These are phyloP conservation scores for Auricularia cornea DNA, from an alignment of 768 basidiomycete genomes.

Conservation along the genomic window DNA sequence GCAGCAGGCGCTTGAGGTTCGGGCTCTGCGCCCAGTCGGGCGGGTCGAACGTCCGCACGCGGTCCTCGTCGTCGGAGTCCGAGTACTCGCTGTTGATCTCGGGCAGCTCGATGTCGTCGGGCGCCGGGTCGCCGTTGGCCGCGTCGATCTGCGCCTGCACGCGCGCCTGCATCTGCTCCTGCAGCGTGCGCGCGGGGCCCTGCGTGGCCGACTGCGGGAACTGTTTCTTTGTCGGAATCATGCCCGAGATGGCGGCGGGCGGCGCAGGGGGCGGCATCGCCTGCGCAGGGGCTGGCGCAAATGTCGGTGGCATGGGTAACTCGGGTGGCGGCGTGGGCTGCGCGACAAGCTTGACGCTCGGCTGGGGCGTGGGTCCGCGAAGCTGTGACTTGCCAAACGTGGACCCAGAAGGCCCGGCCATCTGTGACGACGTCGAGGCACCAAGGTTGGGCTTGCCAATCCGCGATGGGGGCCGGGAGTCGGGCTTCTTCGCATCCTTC, in stretches of 20 bases:
- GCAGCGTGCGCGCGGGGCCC: conserved; percentile 19
- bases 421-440: conserved; percentile 10
- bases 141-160: conserved; percentile 8
- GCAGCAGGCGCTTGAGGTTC: conserved; percentile 67
- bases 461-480: conserved; percentile 16
- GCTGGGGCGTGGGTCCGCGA: background rate
- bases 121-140: conserved; percentile 28
- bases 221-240: conserved; percentile 5
- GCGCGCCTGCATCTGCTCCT: conserved; percentile 53
- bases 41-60: conserved; percentile 60
- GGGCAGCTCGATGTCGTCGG: conserved; percentile 67
- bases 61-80: conserved; percentile 87
- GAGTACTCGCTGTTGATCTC: conserved; percentile 98
- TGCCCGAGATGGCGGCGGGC: conserved; percentile 13
- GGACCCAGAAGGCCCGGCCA: conserved; percentile 1
- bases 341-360: conserved; percentile 7
- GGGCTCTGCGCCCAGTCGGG: conserved; percentile 92
- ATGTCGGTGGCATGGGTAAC: conserved; percentile 23
- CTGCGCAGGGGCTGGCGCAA: conserved; percentile 30
- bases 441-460: conserved; percentile 18
- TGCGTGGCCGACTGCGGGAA: background rate
- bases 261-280: conserved; percentile 29
- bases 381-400: conserved; percentile 9
- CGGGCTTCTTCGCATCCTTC: conserved; percentile 46
- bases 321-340: conserved; percentile 1